A percentile compares a stretch with the other conserved stretches of the same genome.
phyloP scores from a whole-genome alignment of 768 basidiomycete species.

The Mycena capillaripes region DNA sequence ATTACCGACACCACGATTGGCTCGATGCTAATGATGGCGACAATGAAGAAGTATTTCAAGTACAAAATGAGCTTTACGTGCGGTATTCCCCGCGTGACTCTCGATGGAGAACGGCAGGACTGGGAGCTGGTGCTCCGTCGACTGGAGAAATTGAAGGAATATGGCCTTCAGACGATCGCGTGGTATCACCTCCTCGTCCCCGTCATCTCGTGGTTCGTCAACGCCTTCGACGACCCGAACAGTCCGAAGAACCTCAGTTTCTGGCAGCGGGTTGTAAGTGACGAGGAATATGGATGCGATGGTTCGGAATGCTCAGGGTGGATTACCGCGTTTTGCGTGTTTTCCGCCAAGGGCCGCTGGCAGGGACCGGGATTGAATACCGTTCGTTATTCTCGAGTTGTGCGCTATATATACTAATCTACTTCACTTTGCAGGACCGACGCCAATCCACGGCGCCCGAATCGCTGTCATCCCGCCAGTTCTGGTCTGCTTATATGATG shows the following conservation, averaged over 20 bases:
- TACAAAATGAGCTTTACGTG: conserved; percentile 49
- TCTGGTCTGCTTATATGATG: conserved; percentile 3
- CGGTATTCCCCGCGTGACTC: conserved; percentile 59
- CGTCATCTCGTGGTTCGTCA: conserved; percentile 52
- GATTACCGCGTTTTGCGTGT: conserved; percentile 20
- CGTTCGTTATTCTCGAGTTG: background rate
- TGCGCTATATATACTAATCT: background rate
- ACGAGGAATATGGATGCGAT: background rate
- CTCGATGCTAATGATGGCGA: conserved; percentile 58
- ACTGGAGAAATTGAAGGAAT: conserved; percentile 54
- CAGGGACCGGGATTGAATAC: background rate
- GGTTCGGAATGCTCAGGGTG: background rate
- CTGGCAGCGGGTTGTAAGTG: conserved; percentile 1
- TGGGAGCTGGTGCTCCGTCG: conserved; percentile 52
- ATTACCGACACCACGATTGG: conserved; percentile 50
- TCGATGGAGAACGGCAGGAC: conserved; percentile 57
- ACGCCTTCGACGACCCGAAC: conserved; percentile 45
- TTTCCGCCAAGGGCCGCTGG: background rate
- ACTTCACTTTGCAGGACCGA: background rate
- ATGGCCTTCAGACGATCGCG: conserved; percentile 47
- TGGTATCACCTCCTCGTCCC: conserved; percentile 58
- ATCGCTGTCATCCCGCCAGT: background rate
- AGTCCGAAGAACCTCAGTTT: background rate
- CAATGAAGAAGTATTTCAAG: conserved; percentile 55
- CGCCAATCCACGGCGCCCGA: background rate